Evolutionary conservation across 2,329 filamentous ascomycete species (phyloP), one percentile per base, ranked within the genome.

Genomic region (Tolypocladium ovalisporum): DNA sequence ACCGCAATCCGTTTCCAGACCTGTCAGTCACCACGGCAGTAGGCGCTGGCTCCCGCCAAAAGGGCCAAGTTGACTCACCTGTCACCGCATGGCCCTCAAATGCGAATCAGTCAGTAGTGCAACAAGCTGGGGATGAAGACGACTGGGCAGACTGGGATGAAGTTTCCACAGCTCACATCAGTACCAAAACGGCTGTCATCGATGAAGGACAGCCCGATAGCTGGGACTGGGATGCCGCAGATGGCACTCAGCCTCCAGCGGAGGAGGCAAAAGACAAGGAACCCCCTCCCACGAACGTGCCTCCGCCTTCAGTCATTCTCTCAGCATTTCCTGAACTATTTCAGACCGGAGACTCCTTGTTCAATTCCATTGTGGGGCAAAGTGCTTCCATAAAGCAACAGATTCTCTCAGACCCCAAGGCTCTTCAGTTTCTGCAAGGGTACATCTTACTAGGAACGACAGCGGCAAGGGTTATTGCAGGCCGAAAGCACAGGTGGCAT

Each of bases 401-500:
- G 55, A 77, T 90, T 19, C 73, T 90, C 27, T 79, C 84, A 4
- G 80, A 88, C 57, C 77, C 83, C 1, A 78, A 78, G 34, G 85
- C 86, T 0, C 73, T 84, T 12, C 70, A 76, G 5, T 91, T 89
- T 62, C 75, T 92, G 1, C 75, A 76, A 54, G 82, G 79, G 32
- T 89, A 88, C 62, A 71, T 91, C 4, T 75, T 76, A 58, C 73
- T 90, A 6, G 82, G 81, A 0, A 79, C 78, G 3, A 88, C 90
- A 13, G 85, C 87, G 29, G 89, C 84, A n/a, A 87, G 87, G 51
- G 81, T 97, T 54, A 85, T 97, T 58, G 88, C 89, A 1, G 93
- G 92, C 13, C 86, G 93, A 58, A 91, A 89, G 66, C 76, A 88
- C 55, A 87, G 93, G 57, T 97, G 93, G 93, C 93, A 96, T 69